Evolutionary conservation across 106 monocot genomes (phyloP).

Genomic region (Ottelia alismoides): DNA sequence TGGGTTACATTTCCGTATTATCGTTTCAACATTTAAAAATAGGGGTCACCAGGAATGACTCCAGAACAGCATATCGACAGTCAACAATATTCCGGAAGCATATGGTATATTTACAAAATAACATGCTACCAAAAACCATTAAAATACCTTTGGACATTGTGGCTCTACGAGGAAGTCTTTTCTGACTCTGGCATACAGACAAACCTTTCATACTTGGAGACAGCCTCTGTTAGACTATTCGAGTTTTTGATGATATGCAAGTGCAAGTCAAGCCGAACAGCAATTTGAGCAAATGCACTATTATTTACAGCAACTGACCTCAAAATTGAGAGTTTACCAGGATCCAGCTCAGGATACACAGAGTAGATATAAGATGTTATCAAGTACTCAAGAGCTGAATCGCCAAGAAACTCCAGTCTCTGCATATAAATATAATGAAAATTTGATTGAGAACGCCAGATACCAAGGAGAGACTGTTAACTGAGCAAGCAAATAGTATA

Average conservation of each 20-base stretch:
- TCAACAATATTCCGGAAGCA: no score
- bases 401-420: conserved; percentile 96
- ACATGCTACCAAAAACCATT: no score
- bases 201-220: conserved; percentile 57
- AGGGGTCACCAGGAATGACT: no score
- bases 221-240: conserved; percentile 34
- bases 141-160: conserved; percentile 75
- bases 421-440: no score
- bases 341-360: conserved; percentile 73
- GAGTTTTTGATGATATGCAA: conserved; percentile 62
- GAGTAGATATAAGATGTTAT: conserved; percentile 93
- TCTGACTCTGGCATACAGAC: conserved; percentile 15
- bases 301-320: conserved; percentile 65
- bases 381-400: conserved; percentile 95
- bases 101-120: no score
- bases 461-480: not conserved
- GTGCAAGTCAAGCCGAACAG: conserved; percentile 42
- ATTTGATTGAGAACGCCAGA: not conserved
- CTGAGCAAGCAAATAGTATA: not conserved
- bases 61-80: no score
- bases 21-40: no score
- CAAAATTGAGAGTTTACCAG: conserved; percentile 85
- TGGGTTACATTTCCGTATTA: no score
- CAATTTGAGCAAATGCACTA: conserved; percentile 57
- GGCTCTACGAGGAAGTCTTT: conserved; percentile 61